These are phyloP conservation scores for Zygnema cylindricum DNA, from an alignment of 139 green algal genomes.

Conservation along the genomic window DNA sequence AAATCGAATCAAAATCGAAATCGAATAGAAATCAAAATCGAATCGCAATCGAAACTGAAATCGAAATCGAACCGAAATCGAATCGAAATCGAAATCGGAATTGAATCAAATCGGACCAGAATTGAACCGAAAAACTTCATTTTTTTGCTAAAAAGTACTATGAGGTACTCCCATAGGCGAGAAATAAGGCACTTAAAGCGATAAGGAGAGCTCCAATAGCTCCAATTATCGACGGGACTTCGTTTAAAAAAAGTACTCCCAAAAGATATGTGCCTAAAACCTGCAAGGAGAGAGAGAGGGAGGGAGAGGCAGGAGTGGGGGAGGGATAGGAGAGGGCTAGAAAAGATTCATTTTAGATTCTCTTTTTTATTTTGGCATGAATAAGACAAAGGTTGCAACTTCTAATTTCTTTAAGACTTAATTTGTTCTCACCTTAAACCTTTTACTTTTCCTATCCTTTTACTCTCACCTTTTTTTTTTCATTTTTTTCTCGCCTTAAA, in stretches of 20 bases:
- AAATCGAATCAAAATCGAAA: neutral
- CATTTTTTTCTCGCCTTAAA: too few relatives aligned
- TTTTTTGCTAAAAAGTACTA: slow-evolving; percentile 14
- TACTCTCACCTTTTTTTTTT: too few relatives aligned
- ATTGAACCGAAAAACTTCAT: neutral
- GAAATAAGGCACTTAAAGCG: slow-evolving; percentile 20
- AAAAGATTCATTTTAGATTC: neutral
- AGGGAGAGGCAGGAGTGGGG: too few relatives aligned
- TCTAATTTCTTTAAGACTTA: neutral
- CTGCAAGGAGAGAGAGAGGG: too few relatives aligned
- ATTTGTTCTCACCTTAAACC: neutral
- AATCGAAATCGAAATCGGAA: neutral
- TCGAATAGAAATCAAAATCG: neutral
- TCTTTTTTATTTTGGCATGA: neutral
- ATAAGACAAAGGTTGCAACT: neutral
- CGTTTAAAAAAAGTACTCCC: slow-evolving; percentile 38
- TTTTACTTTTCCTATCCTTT: too few relatives aligned
- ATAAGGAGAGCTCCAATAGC: slow-evolving; percentile 39
- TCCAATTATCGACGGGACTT: slow-evolving; percentile 9
- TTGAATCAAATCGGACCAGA: neutral
- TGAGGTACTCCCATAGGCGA: neutral
- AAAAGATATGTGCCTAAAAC: slow-evolving; percentile 42
- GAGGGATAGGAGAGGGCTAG: neutral
- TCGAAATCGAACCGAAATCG: neutral
- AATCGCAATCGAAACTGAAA: neutral